Conservation (phyloP, 78 protist genomes). For the Speleostelium caveatum region DNA sequence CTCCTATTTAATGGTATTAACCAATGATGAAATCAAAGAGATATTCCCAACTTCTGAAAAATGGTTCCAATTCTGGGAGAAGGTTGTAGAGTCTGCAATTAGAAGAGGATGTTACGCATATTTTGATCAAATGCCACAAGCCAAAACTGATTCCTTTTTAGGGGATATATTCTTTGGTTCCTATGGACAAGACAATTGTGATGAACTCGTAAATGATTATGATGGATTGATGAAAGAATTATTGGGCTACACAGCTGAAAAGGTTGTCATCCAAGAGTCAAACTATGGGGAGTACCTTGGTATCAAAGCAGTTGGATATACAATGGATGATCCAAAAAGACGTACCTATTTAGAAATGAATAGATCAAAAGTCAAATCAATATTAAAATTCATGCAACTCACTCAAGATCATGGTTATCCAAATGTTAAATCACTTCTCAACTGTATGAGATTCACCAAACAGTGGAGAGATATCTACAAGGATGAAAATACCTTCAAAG, state of each 20-base stretch:
- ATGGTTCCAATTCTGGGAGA: constrained; percentile 39
- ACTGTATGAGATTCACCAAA: constrained; percentile 14
- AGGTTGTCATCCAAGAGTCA: background rate
- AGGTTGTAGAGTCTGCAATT: constrained; percentile 41
- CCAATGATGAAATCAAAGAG: background rate
- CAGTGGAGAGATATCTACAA: constrained; percentile 13
- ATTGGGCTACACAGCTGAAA: background rate
- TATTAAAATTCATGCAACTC: constrained; percentile 16
- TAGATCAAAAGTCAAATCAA: background rate
- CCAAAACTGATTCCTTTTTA: constrained; percentile 28
- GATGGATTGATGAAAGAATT: background rate
- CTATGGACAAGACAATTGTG: background rate
- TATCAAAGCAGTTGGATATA: background rate
- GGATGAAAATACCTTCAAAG: constrained; percentile 5
- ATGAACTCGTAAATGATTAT: background rate
- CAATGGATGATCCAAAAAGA: background rate
- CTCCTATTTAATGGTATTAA: constrained; percentile 19
- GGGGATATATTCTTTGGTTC: constrained; percentile 13
- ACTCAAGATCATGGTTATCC: constrained; percentile 61
- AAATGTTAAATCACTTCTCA: constrained; percentile 3
- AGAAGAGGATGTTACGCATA: constrained; percentile 26
- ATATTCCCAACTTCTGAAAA: background rate
- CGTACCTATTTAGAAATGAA: background rate
- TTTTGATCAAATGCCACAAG: constrained; percentile 43
- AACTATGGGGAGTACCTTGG: background rate